Conservation (phyloP, 192 early-diverging fungal species). For the Backusella macrospora region DNA sequence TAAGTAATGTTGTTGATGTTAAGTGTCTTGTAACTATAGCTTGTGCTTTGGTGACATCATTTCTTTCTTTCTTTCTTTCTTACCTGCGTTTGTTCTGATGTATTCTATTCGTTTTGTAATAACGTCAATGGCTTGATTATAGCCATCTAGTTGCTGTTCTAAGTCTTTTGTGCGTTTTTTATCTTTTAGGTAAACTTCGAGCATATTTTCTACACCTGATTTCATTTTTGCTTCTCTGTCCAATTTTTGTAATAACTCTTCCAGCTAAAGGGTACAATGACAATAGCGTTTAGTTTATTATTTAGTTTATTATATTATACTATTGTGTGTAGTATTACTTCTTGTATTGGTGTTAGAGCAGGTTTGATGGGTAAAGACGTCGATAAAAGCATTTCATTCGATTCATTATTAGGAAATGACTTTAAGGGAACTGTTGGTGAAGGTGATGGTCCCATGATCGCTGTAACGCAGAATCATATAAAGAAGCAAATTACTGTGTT, state of each 20-base stretch:
- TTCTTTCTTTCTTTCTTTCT: slow-evolving; percentile 12
- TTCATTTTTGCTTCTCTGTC: slow-evolving; percentile 44
- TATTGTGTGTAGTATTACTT: neutral
- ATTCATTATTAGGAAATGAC: neutral
- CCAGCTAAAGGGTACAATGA: slow-evolving; percentile 26
- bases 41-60: too few relatives aligned
- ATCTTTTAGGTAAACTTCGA: slow-evolving; percentile 44
- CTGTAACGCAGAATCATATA: neutral
- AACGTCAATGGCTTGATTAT: slow-evolving; percentile 25
- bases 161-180: slow-evolving; percentile 43
- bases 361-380: slow-evolving; percentile 9
- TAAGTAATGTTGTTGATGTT: neutral
- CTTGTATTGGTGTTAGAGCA: slow-evolving; percentile 6
- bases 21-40: neutral
- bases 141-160: slow-evolving; percentile 37
- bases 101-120: slow-evolving; percentile 38
- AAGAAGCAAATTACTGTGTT: neutral
- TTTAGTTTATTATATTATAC: neutral
- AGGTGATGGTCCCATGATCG: slow-evolving; percentile 23
- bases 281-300: neutral
- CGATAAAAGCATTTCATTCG: neutral
- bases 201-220: slow-evolving; percentile 46
- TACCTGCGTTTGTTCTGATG: slow-evolving; percentile 31
- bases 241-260: slow-evolving; percentile 33
- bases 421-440: slow-evolving; percentile 12